Conservation (phyloP, 176 grass and related monocot genomes). For the Zea luxurians region DNA sequence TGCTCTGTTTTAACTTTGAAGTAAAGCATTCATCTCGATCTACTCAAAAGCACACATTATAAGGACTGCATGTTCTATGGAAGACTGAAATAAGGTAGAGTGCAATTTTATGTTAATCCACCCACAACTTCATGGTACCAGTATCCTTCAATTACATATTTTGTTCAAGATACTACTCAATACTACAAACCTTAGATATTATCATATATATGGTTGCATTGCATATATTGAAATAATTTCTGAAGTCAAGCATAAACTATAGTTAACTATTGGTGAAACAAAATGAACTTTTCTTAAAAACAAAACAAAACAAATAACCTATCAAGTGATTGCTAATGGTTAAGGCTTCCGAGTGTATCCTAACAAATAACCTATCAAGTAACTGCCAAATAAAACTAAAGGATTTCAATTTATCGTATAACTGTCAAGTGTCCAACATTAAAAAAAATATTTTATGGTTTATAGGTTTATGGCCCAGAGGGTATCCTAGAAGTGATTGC, state of each 20-base stretch:
- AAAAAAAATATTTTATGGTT: background rate
- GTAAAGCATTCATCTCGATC: background rate
- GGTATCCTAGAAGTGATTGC: background rate
- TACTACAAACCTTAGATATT: background rate
- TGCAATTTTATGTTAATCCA: slow-evolving; percentile 5
- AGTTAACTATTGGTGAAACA: background rate
- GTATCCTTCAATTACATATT: background rate
- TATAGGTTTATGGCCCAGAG: background rate
- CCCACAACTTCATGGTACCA: background rate
- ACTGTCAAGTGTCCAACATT: slow-evolving; percentile 16
- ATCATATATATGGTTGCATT: background rate
- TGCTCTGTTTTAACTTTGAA: slow-evolving; percentile 3
- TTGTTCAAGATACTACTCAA: background rate
- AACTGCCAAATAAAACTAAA: background rate
- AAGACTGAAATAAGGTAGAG: slow-evolving; percentile 22
- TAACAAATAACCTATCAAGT: too few relatives aligned
- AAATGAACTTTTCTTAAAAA: background rate
- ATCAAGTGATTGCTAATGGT: background rate
- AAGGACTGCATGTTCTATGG: background rate
- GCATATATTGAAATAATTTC: background rate
- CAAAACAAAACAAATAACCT: slow-evolving; percentile 9
- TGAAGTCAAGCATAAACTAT: background rate
- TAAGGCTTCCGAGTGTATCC: too few relatives aligned
- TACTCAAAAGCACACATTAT: background rate
- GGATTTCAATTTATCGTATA: background rate